phyloP scores from a whole-genome alignment of 257 asterid genomes.

The Ocimum tenuiflorum region DNA sequence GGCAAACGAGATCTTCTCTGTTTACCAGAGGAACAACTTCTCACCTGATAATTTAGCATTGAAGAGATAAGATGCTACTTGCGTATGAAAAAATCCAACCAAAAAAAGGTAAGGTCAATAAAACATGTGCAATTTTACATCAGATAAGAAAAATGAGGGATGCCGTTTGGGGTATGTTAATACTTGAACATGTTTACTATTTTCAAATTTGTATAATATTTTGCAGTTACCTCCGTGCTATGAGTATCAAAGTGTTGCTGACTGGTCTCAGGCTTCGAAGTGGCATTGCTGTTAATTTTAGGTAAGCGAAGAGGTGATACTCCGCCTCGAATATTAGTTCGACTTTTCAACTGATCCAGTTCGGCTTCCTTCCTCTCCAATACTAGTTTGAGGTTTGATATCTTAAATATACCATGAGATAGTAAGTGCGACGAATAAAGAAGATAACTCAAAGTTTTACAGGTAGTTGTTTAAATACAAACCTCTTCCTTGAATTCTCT shows the following conservation, averaged over 20 bases:
- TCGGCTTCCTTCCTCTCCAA: slow-evolving; percentile 84
- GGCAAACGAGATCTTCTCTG: slow-evolving; percentile 63
- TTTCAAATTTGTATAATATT: not conserved
- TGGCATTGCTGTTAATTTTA: slow-evolving; percentile 34
- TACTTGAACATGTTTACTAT: not conserved
- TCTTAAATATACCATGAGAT: slow-evolving; percentile 34
- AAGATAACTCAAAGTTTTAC: not conserved
- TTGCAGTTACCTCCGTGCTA: slow-evolving; percentile 48
- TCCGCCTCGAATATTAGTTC: slow-evolving; percentile 42
- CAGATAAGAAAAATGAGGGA: not conserved
- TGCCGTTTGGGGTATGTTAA: slow-evolving; percentile 1
- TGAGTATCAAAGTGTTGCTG: slow-evolving; percentile 42
- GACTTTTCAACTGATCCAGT: slow-evolving; percentile 56
- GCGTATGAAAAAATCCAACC: not conserved
- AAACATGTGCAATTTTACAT: not conserved
- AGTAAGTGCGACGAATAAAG: slow-evolving; percentile 13
- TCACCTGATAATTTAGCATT: slow-evolving; percentile 39
- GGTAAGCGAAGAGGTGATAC: slow-evolving; percentile 66
- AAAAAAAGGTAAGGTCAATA: not conserved
- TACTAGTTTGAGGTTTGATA: slow-evolving; percentile 65
- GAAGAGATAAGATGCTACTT: slow-evolving; percentile 15
- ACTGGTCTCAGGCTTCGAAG: slow-evolving; percentile 46
- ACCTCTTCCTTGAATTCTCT: slow-evolving; percentile 84
- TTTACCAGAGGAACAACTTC: slow-evolving; percentile 70
- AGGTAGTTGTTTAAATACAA: slow-evolving; percentile 14